Evolutionary conservation across 768 basidiomycete species (phyloP).

Genomic region (Saitozyma sp.): DNA sequence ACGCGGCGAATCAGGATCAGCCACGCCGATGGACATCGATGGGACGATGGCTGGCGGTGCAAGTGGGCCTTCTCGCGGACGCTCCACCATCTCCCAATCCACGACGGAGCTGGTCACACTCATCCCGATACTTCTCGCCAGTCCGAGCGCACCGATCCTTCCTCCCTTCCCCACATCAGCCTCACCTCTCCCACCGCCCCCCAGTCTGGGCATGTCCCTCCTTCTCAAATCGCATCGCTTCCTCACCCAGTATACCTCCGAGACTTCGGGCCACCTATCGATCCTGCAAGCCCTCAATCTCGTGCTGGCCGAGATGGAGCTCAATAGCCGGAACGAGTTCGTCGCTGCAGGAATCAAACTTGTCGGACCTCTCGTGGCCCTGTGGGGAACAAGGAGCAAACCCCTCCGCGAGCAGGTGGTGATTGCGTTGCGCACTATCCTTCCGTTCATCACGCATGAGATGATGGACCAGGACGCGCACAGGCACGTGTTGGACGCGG

Average conservation of each 20-base stretch:
- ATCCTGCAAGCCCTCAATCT: slow-evolving; percentile 69
- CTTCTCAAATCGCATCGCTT: slow-evolving; percentile 66
- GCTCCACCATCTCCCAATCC: slow-evolving; percentile 54
- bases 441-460: slow-evolving; percentile 65
- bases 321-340: slow-evolving; percentile 69
- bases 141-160: slow-evolving; percentile 48
- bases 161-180: slow-evolving; percentile 13
- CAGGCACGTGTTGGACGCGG: slow-evolving; percentile 11
- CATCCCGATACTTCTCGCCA: slow-evolving; percentile 55
- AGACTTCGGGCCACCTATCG: slow-evolving; percentile 77
- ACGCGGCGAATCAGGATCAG: not conserved
- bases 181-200: not conserved
- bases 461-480: slow-evolving; percentile 7
- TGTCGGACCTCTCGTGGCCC: slow-evolving; percentile 65
- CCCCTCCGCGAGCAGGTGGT: slow-evolving; percentile 75
- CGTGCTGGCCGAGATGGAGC: slow-evolving; percentile 70
- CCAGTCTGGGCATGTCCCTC: slow-evolving; percentile 52
- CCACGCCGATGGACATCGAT: not conserved
- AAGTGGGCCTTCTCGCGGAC: not conserved
- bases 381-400: slow-evolving; percentile 80
- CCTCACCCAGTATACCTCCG: slow-evolving; percentile 65
- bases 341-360: slow-evolving; percentile 63
- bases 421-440: slow-evolving; percentile 67
- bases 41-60: slow-evolving; percentile 18
- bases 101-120: slow-evolving; percentile 70